Evolutionary conservation across 305 asterid genomes (phyloP), one percentile per base, ranked within the genome.

Genomic region (Nicotiana rustica): DNA sequence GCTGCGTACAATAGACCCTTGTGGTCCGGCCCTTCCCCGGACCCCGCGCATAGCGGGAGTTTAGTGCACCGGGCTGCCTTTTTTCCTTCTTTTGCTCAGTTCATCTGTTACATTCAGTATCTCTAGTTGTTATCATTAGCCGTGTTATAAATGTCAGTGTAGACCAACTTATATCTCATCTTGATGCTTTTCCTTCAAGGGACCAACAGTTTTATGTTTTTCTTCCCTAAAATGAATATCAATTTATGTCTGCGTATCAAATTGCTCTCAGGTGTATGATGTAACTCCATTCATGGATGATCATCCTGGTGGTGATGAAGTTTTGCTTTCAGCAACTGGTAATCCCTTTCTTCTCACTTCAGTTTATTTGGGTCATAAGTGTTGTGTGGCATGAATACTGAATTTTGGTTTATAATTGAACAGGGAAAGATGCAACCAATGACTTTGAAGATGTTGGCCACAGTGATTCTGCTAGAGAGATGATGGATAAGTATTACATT

Each of bases 281-380:
- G 95, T 94, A 59, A 88, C 96, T 80, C 89, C 89, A 8, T 94
- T 93, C 91, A 92, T 94, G 98, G 96, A 92, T 0, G 97, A 94
- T 83, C 97, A 94, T 83, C 98, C 98, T 1, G 98, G 98, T 79
- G 98, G 97, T 59, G 97, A 90, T 75, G 98, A 94, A 88, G 97
- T 94, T 85, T 84, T 94, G 90, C 89, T 93, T 73, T 83, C 97
- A 78, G 89, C 92, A 79, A 93, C 95, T 52, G 98, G 97, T 93
- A 90, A 86, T 78, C 67, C 82, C 31, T 41, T 52, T 67, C 44
- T n/a, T 13, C 1, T 6, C 75, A 21, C 15, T 62, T 62, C 25
- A 12, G 60, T 38, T 59, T 44, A 49, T 38, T 62, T 13, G 19
- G 60, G 7, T 38, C 35, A 7, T 0, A 62, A 36, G 38, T 38